Evolutionary conservation across 2,329 filamentous ascomycete species (phyloP).

Genomic region (Talaromyces verruculosus): DNA sequence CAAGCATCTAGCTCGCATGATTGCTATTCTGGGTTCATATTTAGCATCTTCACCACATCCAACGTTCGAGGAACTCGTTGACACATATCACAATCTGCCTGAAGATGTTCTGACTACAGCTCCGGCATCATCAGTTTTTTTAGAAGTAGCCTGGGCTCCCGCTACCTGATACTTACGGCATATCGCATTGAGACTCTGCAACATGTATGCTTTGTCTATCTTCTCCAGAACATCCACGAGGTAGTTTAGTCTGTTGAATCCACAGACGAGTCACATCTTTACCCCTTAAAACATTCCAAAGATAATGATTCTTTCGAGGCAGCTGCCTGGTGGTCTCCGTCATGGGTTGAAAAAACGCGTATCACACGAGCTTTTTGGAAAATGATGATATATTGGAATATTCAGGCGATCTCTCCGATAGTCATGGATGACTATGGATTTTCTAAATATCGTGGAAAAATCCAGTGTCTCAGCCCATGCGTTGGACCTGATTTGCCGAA

Average conservation of each 20-base stretch:
- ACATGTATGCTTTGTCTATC: conserved; percentile 17
- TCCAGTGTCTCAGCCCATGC: neutral
- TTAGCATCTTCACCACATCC: neutral
- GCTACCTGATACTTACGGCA: conserved; percentile 19
- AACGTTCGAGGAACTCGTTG: conserved; percentile 3
- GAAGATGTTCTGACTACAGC: conserved; percentile 12
- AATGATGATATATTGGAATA: conserved; percentile 19
- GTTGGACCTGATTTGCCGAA: neutral
- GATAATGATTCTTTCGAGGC: conserved; percentile 7
- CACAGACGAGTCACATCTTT: neutral
- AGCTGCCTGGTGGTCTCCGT: conserved; percentile 19
- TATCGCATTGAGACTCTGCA: conserved; percentile 17
- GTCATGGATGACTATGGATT: neutral
- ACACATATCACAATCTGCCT: conserved; percentile 5
- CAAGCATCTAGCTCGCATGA: conserved; percentile 18
- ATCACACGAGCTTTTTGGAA: conserved; percentile 18
- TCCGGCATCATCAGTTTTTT: conserved; percentile 8
- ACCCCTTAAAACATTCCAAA: neutral
- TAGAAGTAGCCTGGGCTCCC: neutral
- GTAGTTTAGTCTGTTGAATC: neutral
- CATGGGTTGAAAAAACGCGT: conserved; percentile 16
- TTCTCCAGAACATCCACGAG: conserved; percentile 18
- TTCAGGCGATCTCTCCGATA: conserved; percentile 7
- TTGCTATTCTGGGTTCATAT: conserved; percentile 16
- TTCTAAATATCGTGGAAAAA: neutral